These are phyloP conservation scores for Penicillium sp. DNA, from an alignment of 2,329 filamentous ascomycete species.

Conservation along the genomic window DNA sequence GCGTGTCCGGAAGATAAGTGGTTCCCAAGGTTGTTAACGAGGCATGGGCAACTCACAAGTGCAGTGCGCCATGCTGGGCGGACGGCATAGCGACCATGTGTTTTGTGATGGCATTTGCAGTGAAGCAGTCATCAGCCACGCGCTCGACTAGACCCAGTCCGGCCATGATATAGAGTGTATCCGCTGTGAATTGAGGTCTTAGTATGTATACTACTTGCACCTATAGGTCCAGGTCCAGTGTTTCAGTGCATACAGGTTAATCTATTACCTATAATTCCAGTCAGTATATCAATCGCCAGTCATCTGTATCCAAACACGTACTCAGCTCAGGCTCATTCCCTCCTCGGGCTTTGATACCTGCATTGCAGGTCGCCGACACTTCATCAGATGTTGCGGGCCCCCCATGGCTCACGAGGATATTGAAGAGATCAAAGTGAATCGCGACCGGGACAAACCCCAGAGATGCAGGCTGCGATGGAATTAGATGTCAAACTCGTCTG, in stretches of 20 bases:
- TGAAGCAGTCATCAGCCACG: slow-evolving; percentile 32
- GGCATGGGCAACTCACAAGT: slow-evolving; percentile 31
- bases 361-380: slow-evolving; percentile 26
- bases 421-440: slow-evolving; percentile 37
- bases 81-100: slow-evolving; percentile 38
- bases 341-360: slow-evolving; percentile 6
- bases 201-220: not conserved
- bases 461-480: slow-evolving; percentile 28
- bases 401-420: slow-evolving; percentile 26
- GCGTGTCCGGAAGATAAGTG: not conserved
- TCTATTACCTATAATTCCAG: slow-evolving; percentile 5
- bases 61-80: slow-evolving; percentile 38
- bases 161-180: slow-evolving; percentile 39
- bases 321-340: slow-evolving; percentile 22
- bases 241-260: slow-evolving; percentile 15
- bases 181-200: slow-evolving; percentile 27
- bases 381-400: slow-evolving; percentile 29
- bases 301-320: slow-evolving; percentile 12
- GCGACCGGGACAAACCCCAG: slow-evolving; percentile 42
- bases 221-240: not conserved
- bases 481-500: not conserved
- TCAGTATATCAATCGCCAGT: not conserved
- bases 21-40: not conserved
- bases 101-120: slow-evolving; percentile 35
- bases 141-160: slow-evolving; percentile 37